Base-by-base conservation (phyloP, 352 stramenopile species). In the Phytophthora pseudosyringae region DNA sequence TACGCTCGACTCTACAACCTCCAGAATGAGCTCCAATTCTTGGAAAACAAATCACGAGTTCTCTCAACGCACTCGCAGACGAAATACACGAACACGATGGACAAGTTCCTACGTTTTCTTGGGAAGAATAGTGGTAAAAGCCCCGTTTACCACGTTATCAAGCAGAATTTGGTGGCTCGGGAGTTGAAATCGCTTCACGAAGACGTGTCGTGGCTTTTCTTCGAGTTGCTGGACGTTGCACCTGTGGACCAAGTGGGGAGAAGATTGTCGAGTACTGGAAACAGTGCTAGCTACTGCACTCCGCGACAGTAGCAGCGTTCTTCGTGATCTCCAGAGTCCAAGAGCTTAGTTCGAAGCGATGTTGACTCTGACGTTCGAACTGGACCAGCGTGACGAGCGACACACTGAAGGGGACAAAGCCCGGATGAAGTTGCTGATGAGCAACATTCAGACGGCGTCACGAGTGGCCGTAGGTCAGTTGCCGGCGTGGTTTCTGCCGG, bases 311-410 rank as follows among this genome's bases (percentile, higher is more conserved):
- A 41, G 36, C 36, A 8, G 16, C 11, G 36, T n/a, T 41, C 13
- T 18, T 41, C 36, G 13, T 21, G 36, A 41, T 41, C 36, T 41
- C 8, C 11, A 41, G 15, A 41, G 36, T n/a, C 36, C 36, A 18
- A 41, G 36, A 41, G 36, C 36, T 41, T 12, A 41, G 36, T 21
- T 41, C 13, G 44, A 51, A 51, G 44, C 44, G 25, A 26, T 51
- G 3, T 18, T 51, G 28, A 51, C 44, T 11, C 29, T 51, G 13
- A 38, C 15, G 16, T 51, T 51, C 26, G 44, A 51, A 38, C 13
- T 38, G 13, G 15, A 51, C 4, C 15, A 18, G 7, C 26, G 11
- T 33, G 8, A 16, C 0, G 9, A 49, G 9, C 10, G 43, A 33
- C 43, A 49, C 25, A 49, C 10, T 33, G 5, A 36, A 1, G 7